A percentile compares a stretch with the other conserved stretches of the same genome.
phyloP scores from a whole-genome alignment of 352 stramenopile genomes.

The Globisporangium perplexum region DNA sequence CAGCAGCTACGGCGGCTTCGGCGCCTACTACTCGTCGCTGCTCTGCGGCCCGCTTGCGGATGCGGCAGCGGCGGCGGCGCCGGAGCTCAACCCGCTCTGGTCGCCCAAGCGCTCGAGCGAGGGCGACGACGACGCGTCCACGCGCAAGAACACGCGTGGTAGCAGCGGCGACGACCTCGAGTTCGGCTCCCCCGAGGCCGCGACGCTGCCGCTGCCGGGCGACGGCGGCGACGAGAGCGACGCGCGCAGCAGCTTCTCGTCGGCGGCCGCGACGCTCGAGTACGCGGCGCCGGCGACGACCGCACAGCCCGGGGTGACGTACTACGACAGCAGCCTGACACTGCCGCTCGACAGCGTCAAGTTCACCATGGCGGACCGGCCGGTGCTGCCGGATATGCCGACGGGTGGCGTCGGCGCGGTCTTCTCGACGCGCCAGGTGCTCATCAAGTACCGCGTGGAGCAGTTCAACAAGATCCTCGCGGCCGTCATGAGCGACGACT shows the following conservation, averaged over 20 bases:
- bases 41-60: conserved; percentile 42
- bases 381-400: conserved; percentile 49
- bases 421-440: conserved; percentile 49
- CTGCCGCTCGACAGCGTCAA: conserved; percentile 49
- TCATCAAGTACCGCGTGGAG: conserved; percentile 59
- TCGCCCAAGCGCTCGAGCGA: conserved; percentile 34
- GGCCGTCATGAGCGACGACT: conserved; percentile 62
- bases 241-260: not conserved
- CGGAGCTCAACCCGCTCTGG: conserved; percentile 46
- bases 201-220: not conserved
- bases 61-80: not conserved
- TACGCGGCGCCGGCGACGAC: conserved; percentile 6
- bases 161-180: conserved; percentile 9
- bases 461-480: conserved; percentile 70
- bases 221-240: not conserved
- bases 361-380: conserved; percentile 40
- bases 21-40: conserved; percentile 39
- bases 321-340: conserved; percentile 33
- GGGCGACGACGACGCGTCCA: conserved; percentile 16
- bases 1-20: conserved; percentile 12
- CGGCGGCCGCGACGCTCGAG: conserved; percentile 3
- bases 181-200: not conserved
- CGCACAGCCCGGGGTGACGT: conserved; percentile 17
- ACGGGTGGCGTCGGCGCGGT: conserved; percentile 49
- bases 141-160: conserved; percentile 8